A percentile compares a stretch with the other conserved stretches of the same genome.
Evolutionary conservation across 805 yeast genomes (phyloP).

Genomic region (Sungouiella blattae): DNA sequence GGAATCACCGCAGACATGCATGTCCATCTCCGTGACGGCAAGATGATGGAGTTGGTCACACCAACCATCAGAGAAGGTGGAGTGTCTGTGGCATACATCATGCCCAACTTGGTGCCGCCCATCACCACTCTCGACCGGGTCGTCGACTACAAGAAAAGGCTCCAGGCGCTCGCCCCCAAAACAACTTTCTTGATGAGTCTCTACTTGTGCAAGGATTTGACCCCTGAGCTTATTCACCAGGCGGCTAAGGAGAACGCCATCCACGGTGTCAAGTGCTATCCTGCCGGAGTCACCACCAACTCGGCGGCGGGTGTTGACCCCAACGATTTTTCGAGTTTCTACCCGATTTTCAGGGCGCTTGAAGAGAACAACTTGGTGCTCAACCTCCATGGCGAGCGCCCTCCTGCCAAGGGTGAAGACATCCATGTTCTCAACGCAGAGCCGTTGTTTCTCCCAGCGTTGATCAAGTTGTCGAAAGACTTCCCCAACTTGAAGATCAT

Average conservation of each 20-base stretch:
- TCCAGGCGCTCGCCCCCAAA: slow-evolving; percentile 67
- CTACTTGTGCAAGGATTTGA: slow-evolving; percentile 71
- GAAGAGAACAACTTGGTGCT: slow-evolving; percentile 72
- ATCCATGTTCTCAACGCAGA: slow-evolving; percentile 94
- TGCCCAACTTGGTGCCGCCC: slow-evolving; percentile 97
- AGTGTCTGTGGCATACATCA: slow-evolving; percentile 81
- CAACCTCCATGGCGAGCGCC: slow-evolving; percentile 95
- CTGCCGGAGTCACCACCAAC: slow-evolving; percentile 99
- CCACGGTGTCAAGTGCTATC: slow-evolving; percentile 92
- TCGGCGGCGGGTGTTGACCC: slow-evolving; percentile 90
- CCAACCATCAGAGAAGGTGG: slow-evolving; percentile 94
- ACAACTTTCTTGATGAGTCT: slow-evolving; percentile 91
- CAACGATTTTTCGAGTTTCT: slow-evolving; percentile 82
- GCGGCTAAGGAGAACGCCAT: slow-evolving; percentile 71
- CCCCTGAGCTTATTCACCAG: slow-evolving; percentile 78
- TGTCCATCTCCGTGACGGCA: slow-evolving; percentile 92
- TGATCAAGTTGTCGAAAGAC: slow-evolving; percentile 68
- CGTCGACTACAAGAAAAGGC: slow-evolving; percentile 58
- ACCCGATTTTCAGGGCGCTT: slow-evolving; percentile 88
- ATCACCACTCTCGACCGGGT: slow-evolving; percentile 73
- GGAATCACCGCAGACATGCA: slow-evolving; percentile 89
- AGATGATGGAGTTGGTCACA: slow-evolving; percentile 86
- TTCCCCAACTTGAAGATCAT: slow-evolving; percentile 86
- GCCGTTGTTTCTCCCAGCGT: slow-evolving; percentile 85
- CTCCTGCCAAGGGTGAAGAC: slow-evolving; percentile 51